Evolutionary conservation across 176 grass and related monocot genomes (phyloP).

Genomic region (Tuctoria greenei): DNA sequence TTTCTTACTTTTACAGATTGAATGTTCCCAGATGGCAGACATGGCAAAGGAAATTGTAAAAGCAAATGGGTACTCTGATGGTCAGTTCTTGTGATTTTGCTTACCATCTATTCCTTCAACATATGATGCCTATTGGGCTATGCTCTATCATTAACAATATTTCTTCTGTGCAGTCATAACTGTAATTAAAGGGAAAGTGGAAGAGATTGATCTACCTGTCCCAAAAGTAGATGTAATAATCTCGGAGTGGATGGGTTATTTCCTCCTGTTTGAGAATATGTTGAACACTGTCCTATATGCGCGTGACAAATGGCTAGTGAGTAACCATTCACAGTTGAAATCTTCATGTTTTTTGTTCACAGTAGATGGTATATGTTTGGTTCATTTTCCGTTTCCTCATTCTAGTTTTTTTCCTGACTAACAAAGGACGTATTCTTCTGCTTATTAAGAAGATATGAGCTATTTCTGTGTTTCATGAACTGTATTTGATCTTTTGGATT

Average conservation of each 20-base stretch:
- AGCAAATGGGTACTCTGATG: constrained; percentile 78
- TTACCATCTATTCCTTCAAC: background rate
- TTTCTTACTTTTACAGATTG: constrained; percentile 60
- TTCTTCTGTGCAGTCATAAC: constrained; percentile 69
- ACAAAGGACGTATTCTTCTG: background rate
- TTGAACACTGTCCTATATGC: constrained; percentile 95
- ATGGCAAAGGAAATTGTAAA: constrained; percentile 96
- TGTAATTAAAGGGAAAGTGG: constrained; percentile 92
- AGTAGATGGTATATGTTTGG: background rate
- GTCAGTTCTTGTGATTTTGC: constrained; percentile 36
- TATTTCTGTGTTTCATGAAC: background rate
- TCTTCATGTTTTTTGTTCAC: constrained; percentile 10
- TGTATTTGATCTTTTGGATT: background rate
- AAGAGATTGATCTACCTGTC: constrained; percentile 93
- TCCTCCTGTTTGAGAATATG: constrained; percentile 98
- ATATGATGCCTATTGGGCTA: constrained; percentile 5
- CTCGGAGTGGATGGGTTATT: constrained; percentile 99
- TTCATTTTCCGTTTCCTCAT: background rate
- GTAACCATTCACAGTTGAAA: constrained; percentile 25
- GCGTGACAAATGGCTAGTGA: constrained; percentile 99
- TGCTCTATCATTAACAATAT: constrained; percentile 1
- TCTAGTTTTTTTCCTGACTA: background rate
- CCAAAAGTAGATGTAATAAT: constrained; percentile 89
- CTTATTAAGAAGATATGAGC: background rate
- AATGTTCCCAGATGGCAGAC: constrained; percentile 96